A percentile compares a stretch with the other conserved stretches of the same genome.
These are phyloP conservation scores for Penicillium longicatenatum DNA, from an alignment of 495 filamentous ascomycete genomes.

Conservation along the genomic window DNA sequence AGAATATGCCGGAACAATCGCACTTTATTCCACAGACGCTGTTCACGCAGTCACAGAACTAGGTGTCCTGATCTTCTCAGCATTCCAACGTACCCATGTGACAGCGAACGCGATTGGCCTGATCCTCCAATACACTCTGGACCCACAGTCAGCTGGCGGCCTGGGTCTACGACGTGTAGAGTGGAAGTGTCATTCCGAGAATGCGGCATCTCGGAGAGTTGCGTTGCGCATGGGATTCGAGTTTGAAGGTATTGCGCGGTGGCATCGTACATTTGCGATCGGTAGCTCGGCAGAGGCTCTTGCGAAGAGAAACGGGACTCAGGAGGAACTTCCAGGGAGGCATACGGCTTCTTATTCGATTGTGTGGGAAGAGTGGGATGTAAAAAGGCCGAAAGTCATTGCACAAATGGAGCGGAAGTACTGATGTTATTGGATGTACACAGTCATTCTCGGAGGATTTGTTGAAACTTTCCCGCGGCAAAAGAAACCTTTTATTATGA, in stretches of 20 bases:
- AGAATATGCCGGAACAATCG: conserved; percentile 1
- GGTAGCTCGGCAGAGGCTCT: conserved; percentile 11
- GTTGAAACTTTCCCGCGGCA: not conserved
- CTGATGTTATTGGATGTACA: not conserved
- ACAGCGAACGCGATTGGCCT: conserved; percentile 33
- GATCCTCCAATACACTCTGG: conserved; percentile 30
- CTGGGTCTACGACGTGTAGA: conserved; percentile 32
- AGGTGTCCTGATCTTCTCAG: conserved; percentile 28
- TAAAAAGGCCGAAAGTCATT: conserved; percentile 9
- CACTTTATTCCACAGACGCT: not conserved
- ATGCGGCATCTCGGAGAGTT: conserved; percentile 20
- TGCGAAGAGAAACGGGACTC: conserved; percentile 16
- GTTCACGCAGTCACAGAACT: conserved; percentile 23
- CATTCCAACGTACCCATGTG: conserved; percentile 34
- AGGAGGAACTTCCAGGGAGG: conserved; percentile 9
- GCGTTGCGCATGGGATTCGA: conserved; percentile 33
- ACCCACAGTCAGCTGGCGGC: conserved; percentile 21
- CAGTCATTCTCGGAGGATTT: not conserved
- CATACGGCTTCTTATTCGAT: conserved; percentile 18
- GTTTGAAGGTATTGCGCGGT: conserved; percentile 29
- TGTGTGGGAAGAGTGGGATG: conserved; percentile 20
- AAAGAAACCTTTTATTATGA: not conserved
- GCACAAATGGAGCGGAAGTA: conserved; percentile 11
- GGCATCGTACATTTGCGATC: conserved; percentile 22
- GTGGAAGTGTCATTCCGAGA: conserved; percentile 29